Base-by-base conservation (phyloP, 345 rosid species). In the Citrus sp. region DNA sequence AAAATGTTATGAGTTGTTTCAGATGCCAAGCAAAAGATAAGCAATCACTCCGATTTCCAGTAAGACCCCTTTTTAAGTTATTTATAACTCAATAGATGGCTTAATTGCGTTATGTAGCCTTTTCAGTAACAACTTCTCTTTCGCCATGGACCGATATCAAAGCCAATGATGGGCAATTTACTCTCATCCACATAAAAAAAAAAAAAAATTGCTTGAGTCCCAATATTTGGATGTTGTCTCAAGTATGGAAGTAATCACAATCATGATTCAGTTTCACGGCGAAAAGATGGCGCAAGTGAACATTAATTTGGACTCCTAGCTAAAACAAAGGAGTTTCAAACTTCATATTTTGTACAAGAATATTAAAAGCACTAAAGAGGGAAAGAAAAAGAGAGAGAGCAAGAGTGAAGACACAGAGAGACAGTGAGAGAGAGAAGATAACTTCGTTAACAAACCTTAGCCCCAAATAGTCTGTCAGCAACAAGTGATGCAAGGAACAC, bases 401-500 rank as follows among this genome's bases (percentile, higher is more conserved):
- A 6, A 63, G 32, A 62, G 67, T 6, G 34, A 35, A 0, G 38
- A 35, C 0, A 35, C 7, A 40, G 46, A 40, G 3, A 10, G 46
- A 24, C 9, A 5, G 32, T 28, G 30, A 62, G 67, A 30, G 19
- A 63, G 30, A 28, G 8, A 10, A 37, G 70, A 81, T 58, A 49
- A 59, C 14, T 32, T 13, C 49, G 12, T 27, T n/a, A 63, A 84
- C 88, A 9, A 74, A 92, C 98, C 98, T 89, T 83, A 61, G 85
- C 35, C 30, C 84, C 91, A 40, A 72, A 56, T 64, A 88, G 79
- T 46, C 70, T 78, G 82, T 89, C 88, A 76, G 88, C 85, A 55
- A 87, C 72, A 21, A 90, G 67, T 4, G 94, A 89, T 1, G 90
- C 82, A 73, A 92, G 63, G 83, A 88, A 87, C 78, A 95, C 80